Base-by-base conservation (phyloP, 2,329 filamentous ascomycete species). In the Penicillium sclerotiorum region DNA sequence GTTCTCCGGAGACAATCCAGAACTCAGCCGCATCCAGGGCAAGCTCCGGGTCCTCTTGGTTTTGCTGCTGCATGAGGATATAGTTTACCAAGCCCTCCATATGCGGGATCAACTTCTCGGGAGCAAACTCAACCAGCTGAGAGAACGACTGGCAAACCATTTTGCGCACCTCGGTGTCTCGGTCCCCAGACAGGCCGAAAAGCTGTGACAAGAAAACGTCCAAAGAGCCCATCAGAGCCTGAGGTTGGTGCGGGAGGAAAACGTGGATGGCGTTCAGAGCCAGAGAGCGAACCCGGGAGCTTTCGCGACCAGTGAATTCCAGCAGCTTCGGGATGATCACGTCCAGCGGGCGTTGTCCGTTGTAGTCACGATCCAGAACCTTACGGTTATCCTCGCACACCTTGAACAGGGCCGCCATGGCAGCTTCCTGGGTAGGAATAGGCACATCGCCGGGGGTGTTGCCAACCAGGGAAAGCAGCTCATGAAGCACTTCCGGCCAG, bases 381-480 rank as follows among this genome's bases (percentile, higher is more conserved):
- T 88, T 90, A 65, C 84, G 86, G 74, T 95, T 96, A 74, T 99
- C 94, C 73, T 99, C 94, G 73, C 94, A 99, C 54, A 99, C 92
- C 78, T 97, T 97, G 69, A 88, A 79, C 71, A 99, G 79, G 40
- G 94, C 92, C 41, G 89, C 85, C 88, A 97, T 96, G 60, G 90
- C 92, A 53, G 92, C 92, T 70, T 99, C 93, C 67, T 96, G 91
- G 11, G 87, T 86, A 65, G 89, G 82, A 36, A 81, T 75, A 6
- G 89, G 77, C 18, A 85, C 77, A 55, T 87, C 84, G 33, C 88
- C 87, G 38, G 77, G 78, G 48, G 84, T 75, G 70, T 95, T 95
- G 58, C 83, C 82, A 54, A 95, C 83, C 71, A 95, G 80, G 47
- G 84, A 80, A 58, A 97, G 74, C 17, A 99, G 80, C 61, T 96